Evolutionary conservation across 768 basidiomycete genomes (phyloP), one percentile per base, ranked within the genome.

Genomic region (Lactifluus volemus): DNA sequence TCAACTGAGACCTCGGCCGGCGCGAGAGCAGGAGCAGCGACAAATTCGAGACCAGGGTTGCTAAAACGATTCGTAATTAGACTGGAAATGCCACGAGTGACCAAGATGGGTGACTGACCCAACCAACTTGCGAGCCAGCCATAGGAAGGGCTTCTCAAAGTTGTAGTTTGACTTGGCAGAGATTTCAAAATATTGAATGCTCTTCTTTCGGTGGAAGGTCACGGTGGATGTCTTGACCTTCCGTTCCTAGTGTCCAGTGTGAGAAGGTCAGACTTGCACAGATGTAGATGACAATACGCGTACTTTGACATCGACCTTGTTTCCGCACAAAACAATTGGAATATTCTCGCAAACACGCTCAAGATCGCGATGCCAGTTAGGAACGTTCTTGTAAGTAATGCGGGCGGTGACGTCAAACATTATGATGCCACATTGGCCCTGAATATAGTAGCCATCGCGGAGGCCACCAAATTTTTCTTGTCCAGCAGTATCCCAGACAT

Each of bases 191-290:
- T 99, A 99, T 73, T 98, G 97, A 55, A 99, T 83, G 77, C 96
- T 98, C 84, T 99, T 99, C 91, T 99, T 99, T 73, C 97, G 84
- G 82, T 98, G 97, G 88, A 99, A 99, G 49, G 97, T 99, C 63
- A 99, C 97, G 47, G 88, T 85, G 53, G 92, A 92, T 25, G 96
- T 98, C 83, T 98, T 99, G 68, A 99, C 97, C 84, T 99, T 99
- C 65, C 97, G 93, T 77, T 99, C 97, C 96, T 98, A 70, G 5
- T 9, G 54, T 45, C 41, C 61, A 65, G 51, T 55, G 55, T 61
- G 30, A 41, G 44, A 49, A 25, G 36, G n/a, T 34, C 48, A 34
- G 21, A 15, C 51, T 17, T 38, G 32, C 29, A 34, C 53, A 6
- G 2, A 60, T 12, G 38, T 15, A 9, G 47, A 25, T 47, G n/a